Evolutionary conservation across 1,284 basidiomycete species (phyloP).

Genomic region (Cryptococcus sp.): DNA sequence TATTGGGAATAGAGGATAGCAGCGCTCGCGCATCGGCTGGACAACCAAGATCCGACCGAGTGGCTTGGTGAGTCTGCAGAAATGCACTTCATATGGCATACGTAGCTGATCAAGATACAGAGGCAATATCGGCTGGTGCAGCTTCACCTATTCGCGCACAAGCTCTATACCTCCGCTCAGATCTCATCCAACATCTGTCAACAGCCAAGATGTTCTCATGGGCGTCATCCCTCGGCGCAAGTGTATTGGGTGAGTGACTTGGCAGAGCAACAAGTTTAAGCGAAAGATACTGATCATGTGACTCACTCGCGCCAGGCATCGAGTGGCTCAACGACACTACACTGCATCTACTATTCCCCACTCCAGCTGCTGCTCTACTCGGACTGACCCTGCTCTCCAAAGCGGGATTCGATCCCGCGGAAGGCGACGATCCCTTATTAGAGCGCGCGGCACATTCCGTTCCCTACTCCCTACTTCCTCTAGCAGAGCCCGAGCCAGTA

Average conservation of each 20-base stretch:
- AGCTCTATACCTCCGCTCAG: constrained; percentile 41
- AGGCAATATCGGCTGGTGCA: constrained; percentile 34
- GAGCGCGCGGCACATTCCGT: constrained; percentile 44
- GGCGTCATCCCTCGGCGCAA: constrained; percentile 40
- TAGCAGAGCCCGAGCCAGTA: constrained; percentile 20
- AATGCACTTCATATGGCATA: not conserved
- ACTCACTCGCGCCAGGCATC: constrained; percentile 28
- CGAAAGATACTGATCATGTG: not conserved
- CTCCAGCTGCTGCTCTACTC: constrained; percentile 37
- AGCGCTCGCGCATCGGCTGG: constrained; percentile 37
- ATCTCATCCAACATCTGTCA: constrained; percentile 46
- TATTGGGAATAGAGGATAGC: constrained; percentile 33
- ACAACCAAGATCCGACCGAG: constrained; percentile 42
- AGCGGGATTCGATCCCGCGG: constrained; percentile 49
- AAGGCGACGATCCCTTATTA: constrained; percentile 48
- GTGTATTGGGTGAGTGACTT: constrained; percentile 37
- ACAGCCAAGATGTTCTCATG: constrained; percentile 49
- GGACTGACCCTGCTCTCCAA: constrained; percentile 43
- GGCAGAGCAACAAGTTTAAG: too few relatives aligned
- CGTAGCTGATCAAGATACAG: constrained; percentile 12
- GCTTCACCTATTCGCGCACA: constrained; percentile 34
- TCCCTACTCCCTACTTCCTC: constrained; percentile 39
- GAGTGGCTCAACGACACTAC: constrained; percentile 52
- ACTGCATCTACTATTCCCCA: constrained; percentile 43
- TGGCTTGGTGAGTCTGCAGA: constrained; percentile 37